phyloP scores from a whole-genome alignment of 129 eudicot genomes.

The Arctium lappa region DNA sequence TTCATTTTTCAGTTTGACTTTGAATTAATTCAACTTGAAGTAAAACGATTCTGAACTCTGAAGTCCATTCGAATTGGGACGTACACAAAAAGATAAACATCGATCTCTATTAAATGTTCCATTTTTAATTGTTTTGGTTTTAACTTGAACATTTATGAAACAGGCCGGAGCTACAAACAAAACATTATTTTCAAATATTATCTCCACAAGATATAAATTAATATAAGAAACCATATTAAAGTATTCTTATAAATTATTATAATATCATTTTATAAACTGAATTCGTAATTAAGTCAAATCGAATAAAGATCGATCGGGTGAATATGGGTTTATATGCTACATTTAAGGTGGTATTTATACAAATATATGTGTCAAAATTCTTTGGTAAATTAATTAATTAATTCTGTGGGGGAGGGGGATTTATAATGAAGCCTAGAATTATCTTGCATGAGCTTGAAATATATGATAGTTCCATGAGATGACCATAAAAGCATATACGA shows the following conservation, averaged over 20 bases:
- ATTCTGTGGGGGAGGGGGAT: background rate
- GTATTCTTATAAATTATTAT: background rate
- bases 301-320: background rate
- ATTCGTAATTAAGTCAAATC: background rate
- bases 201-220: background rate
- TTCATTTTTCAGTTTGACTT: background rate
- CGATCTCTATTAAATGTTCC: background rate
- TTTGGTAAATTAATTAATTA: background rate
- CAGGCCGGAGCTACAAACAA: background rate
- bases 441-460: slow-evolving; percentile 15
- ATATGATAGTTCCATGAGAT: slow-evolving; percentile 17
- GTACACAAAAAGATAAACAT: slow-evolving; percentile 4
- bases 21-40: slow-evolving; percentile 6
- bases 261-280: background rate
- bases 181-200: background rate
- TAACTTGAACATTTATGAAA: slow-evolving; percentile 10
- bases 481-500: slow-evolving; percentile 18
- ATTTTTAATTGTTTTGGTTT: background rate
- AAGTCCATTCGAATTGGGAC: slow-evolving; percentile 10
- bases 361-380: background rate
- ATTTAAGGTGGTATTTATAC: too few species aligned
- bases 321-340: too few species aligned
- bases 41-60: background rate
- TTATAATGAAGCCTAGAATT: slow-evolving; percentile 6
- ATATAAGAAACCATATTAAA: background rate